These are phyloP conservation scores for Fusarium odoratissimum DNA, from an alignment of 2,329 filamentous ascomycete species.

Conservation along the genomic window DNA sequence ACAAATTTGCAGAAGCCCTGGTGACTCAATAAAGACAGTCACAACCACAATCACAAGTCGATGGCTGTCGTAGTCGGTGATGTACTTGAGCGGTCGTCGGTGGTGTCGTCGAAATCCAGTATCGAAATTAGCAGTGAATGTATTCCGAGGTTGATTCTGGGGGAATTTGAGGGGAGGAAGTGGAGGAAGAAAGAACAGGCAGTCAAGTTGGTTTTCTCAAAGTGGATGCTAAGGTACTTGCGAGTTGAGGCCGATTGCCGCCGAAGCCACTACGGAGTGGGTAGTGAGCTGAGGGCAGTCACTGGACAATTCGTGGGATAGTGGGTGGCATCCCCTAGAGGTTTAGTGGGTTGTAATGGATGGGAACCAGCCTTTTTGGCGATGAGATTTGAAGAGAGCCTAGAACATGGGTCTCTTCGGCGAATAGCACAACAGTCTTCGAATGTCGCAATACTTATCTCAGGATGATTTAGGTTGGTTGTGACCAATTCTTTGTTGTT, in stretches of 20 bases:
- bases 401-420: slow-evolving; percentile 14
- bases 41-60: slow-evolving; percentile 8
- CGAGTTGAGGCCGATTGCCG: slow-evolving; percentile 43
- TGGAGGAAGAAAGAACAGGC: slow-evolving; percentile 43
- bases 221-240: slow-evolving; percentile 36
- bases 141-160: slow-evolving; percentile 30
- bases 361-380: slow-evolving; percentile 7
- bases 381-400: slow-evolving; percentile 17
- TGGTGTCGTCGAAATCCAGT: slow-evolving; percentile 15
- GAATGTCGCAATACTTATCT: slow-evolving; percentile 22
- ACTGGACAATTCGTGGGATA: slow-evolving; percentile 20
- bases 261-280: slow-evolving; percentile 44
- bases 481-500: background rate
- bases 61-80: background rate
- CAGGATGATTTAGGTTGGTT: slow-evolving; percentile 1
- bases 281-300: slow-evolving; percentile 33
- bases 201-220: slow-evolving; percentile 42
- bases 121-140: slow-evolving; percentile 9
- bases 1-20: slow-evolving; percentile 36
- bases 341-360: slow-evolving; percentile 23
- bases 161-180: slow-evolving; percentile 35
- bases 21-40: slow-evolving; percentile 23
- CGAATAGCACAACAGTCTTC: slow-evolving; percentile 12
- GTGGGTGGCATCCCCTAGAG: slow-evolving; percentile 16
- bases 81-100: slow-evolving; percentile 13